phyloP scores from a whole-genome alignment of 805 yeast genomes.

The Hanseniaspora pseudoguilliermondii region DNA sequence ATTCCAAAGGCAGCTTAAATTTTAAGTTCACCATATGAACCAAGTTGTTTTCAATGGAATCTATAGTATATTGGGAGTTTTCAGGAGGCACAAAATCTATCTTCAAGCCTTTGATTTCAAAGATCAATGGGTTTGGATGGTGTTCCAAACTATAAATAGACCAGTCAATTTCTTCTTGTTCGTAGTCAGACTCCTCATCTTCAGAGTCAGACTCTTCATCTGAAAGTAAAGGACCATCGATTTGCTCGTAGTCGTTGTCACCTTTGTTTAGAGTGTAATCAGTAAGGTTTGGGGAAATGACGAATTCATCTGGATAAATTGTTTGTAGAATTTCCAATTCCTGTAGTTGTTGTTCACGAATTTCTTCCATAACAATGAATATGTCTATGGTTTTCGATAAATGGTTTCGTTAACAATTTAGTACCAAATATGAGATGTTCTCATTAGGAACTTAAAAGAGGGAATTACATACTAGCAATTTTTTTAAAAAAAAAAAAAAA shows the following conservation, averaged over 20 bases:
- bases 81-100: conserved; percentile 11
- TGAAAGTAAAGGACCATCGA: conserved; percentile 12
- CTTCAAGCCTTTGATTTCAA: conserved; percentile 5
- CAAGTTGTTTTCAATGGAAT: conserved; percentile 9
- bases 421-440: neutral
- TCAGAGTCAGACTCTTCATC: conserved; percentile 23
- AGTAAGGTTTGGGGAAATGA: conserved; percentile 22
- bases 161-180: conserved; percentile 18
- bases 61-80: conserved; percentile 11
- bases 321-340: conserved; percentile 82
- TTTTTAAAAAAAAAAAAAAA: neutral
- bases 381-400: too few relatives aligned
- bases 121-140: conserved; percentile 11
- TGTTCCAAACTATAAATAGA: neutral
- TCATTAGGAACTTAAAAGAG: neutral
- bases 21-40: neutral
- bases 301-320: conserved; percentile 78
- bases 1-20: conserved; percentile 4
- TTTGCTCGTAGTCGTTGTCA: neutral
- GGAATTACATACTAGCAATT: neutral
- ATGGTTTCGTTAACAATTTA: neutral
- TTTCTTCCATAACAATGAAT: too few relatives aligned
- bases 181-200: conserved; percentile 28
- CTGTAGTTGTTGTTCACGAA: conserved; percentile 66
- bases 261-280: conserved; percentile 16